Base-by-base conservation (phyloP, 2,329 filamentous ascomycete species). In the Helotiales sp. region DNA sequence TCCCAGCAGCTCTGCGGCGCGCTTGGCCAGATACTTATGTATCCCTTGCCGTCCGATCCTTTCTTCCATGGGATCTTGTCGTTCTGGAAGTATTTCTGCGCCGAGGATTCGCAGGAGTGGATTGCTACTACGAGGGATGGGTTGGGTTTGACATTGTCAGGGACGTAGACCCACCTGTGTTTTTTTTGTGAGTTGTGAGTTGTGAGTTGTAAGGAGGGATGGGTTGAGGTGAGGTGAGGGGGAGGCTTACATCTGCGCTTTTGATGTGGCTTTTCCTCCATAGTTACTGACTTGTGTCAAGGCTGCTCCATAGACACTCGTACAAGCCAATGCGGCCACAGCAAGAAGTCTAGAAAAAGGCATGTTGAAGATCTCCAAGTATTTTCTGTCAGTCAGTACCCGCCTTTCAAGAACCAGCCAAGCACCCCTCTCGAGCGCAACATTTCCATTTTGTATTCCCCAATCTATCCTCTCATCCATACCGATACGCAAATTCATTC, bases 1-100 rank as follows among this genome's bases (percentile, higher is more conserved):
- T 89, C 86, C 85, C 86, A 89, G 78, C 86, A 89, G n/a, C 76
- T 76, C 73, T 86, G 83, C 0, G 84, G 84, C 3, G 81, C 83
- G 69, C 82, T 80, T 1, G 85, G 85, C 76, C 86, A 89, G 73
- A 89, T 84, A 65, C 85, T 82, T 63, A 90, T 87, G 76, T 86
- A 88, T 32, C 85, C 86, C 63, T 86, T 80, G 62, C 78, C 71
- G 69, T 84, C 83, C 8, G 86, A 84, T 7, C 87, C 79, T 4
- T 80, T 77, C 26, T 84, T 82, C 77, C 85, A 89, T 13, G 84
- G 69, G 40, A 77, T 76, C 57, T 67, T 70, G 2, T 72, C 68
- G 73, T 76, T 67, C 63, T 68, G 17, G 47, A 75, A 77, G 40
- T 71, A 73, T 17, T 59, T 65, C 20, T 66, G 60, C 8, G 68